Percentiles rank a stretch among this genome's conserved stretches.
phyloP scores from a whole-genome alignment of 2,329 filamentous ascomycete species.

The Fusarium xylarioides region DNA sequence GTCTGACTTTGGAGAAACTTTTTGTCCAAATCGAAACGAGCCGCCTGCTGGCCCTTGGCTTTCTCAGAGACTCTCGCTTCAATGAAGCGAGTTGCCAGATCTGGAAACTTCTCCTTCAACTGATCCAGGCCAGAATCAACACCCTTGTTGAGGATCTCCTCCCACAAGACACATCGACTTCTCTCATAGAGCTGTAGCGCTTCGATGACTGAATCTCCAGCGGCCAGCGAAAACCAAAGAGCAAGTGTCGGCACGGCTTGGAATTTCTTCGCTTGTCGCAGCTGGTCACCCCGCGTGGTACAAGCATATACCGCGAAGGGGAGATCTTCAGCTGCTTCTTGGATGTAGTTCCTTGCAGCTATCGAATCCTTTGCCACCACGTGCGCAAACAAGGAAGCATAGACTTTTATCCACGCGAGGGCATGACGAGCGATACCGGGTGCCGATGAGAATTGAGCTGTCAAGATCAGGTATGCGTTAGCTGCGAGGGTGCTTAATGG shows the following conservation, averaged over 20 bases:
- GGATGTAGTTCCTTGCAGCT: not conserved
- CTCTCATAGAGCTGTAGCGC: not conserved
- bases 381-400: not conserved
- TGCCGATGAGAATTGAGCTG: not conserved
- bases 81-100: not conserved
- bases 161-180: not conserved
- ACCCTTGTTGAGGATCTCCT: not conserved
- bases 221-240: not conserved
- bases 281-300: not conserved
- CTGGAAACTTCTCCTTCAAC: not conserved
- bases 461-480: not conserved
- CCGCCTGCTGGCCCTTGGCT: not conserved
- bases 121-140: not conserved
- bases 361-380: not conserved
- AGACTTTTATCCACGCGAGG: not conserved
- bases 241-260: not conserved
- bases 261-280: not conserved
- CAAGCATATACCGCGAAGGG: not conserved
- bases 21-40: not conserved
- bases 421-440: not conserved
- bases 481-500: not conserved
- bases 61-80: not conserved
- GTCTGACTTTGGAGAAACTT: not conserved
- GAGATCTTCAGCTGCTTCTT: not conserved
- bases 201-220: not conserved